Base-by-base conservation (phyloP, 2,329 filamentous ascomycete genomes). In the Graphilbum fragrans region DNA sequence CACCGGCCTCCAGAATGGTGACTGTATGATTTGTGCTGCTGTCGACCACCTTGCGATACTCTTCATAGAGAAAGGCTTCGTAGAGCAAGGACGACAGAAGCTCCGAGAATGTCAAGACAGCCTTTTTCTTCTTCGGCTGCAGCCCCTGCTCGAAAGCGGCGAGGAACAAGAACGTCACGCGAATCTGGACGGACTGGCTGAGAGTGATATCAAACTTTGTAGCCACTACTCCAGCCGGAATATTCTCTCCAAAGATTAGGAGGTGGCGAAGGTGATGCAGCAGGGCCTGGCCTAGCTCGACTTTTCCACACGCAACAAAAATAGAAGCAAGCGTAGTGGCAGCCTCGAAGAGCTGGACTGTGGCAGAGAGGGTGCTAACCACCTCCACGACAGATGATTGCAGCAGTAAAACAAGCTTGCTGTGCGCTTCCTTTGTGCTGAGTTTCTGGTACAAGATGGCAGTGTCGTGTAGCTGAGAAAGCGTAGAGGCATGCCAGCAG, bases 261-360 rank as follows among this genome's bases (percentile, higher is more conserved):
- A 72, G 62, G 22, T 66, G 61, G 23, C 68, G 68, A 17, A 74
- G 51, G 46, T 73, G 66, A 5, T 65, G 60, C 9, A 72, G 59
- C 2, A 72, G 52, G 43, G 66, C 55, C 35, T 60, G 50, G 31
- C 63, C 62, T 42, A 63, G 52, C 41, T 60, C 45, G 29, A 55
- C 52, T 34, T 70, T 54, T 37, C 62, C 58, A 25, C 59, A 61
- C 17, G 55, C 55, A 34, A 63, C 56, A 50, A 66, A 73, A 32
- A 68, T 68, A 12, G 59, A 55, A 1, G 66, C 63, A 37, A 72
- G 57, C 1, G 59, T 64, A 11, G 59, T 57, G 2, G 69, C 72
- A 2, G 67, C 64, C 39, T 67, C 59, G 46, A 70, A 67, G 16
- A 74, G 58, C n/a, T 61, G 60, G 39, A 66, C 61, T 0, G 67